Evolutionary conservation across 306 rosid species (phyloP).

Genomic region (Psophocarpus tetragonolobus): DNA sequence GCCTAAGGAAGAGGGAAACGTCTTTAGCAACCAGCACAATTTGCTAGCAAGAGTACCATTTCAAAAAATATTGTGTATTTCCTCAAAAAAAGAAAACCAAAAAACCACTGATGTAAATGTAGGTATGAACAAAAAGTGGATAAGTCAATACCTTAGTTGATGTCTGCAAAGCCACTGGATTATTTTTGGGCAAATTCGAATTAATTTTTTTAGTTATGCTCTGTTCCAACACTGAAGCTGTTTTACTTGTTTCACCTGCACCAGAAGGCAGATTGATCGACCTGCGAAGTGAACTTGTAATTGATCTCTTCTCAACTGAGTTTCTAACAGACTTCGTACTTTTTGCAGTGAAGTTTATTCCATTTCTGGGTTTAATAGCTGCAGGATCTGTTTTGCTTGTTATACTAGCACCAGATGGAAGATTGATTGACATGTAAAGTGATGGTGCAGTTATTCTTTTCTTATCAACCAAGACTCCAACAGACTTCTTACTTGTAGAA

Average conservation of each 20-base stretch:
- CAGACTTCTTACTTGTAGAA: conserved; percentile 46
- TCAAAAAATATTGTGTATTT: neutral
- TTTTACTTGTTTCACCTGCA: conserved; percentile 46
- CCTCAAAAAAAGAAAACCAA: too few relatives aligned
- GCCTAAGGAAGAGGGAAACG: conserved; percentile 39
- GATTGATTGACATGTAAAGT: conserved; percentile 56
- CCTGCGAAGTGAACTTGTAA: conserved; percentile 54
- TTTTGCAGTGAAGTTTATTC: conserved; percentile 38
- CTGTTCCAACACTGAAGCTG: conserved; percentile 37
- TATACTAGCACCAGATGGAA: conserved; percentile 43
- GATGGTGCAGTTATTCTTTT: conserved; percentile 44
- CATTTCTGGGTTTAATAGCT: conserved; percentile 25
- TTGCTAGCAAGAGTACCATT: neutral
- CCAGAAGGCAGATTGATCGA: conserved; percentile 58
- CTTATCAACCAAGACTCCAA: conserved; percentile 39
- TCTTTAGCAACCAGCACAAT: conserved; percentile 15
- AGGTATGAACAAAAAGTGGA: neutral
- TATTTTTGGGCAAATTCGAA: conserved; percentile 37
- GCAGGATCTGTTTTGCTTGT: conserved; percentile 41
- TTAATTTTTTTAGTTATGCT: conserved; percentile 35
- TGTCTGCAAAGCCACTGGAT: conserved; percentile 31
- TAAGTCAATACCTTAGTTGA: conserved; percentile 48
- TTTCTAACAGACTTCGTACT: conserved; percentile 37
- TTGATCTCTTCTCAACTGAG: conserved; percentile 45
- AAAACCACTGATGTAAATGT: neutral